These are phyloP conservation scores for Calocybe indica DNA, from an alignment of 768 basidiomycete species.

Conservation along the genomic window DNA sequence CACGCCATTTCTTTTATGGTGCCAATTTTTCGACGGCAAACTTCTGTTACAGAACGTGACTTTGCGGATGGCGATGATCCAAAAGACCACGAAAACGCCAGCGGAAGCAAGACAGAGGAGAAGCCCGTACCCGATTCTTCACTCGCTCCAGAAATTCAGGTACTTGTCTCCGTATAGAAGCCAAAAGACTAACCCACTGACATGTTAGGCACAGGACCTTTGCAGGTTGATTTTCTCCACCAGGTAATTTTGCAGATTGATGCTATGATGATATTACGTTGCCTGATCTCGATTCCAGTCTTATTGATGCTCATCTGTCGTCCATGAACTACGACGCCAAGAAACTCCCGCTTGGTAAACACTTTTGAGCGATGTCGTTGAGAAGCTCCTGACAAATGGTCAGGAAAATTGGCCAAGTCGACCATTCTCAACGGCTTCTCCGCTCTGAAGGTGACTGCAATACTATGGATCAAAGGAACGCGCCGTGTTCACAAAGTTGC, in stretches of 20 bases:
- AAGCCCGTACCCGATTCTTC: conserved; percentile 39
- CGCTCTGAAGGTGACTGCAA: conserved; percentile 40
- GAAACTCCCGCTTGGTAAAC: conserved; percentile 52
- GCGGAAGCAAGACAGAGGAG: conserved; percentile 23
- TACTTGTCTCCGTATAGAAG: conserved; percentile 7
- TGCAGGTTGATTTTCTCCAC: conserved; percentile 49
- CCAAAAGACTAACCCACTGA: too few species aligned
- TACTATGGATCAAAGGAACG: not conserved
- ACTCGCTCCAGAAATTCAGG: conserved; percentile 40
- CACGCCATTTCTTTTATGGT: not conserved
- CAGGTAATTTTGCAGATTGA: conserved; percentile 21
- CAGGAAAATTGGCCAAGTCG: conserved; percentile 54
- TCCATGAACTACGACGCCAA: conserved; percentile 65
- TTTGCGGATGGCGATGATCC: conserved; percentile 45
- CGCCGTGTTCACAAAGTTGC: not conserved
- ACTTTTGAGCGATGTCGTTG: not conserved
- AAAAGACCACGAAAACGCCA: conserved; percentile 22
- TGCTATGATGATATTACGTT: not conserved
- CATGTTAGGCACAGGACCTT: conserved; percentile 24
- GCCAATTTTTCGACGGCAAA: not conserved
- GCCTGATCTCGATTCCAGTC: conserved; percentile 19
- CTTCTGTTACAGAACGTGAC: conserved; percentile 35
- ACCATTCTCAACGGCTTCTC: conserved; percentile 56
- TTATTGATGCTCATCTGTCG: conserved; percentile 48
- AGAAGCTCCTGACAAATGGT: conserved; percentile 1